phyloP scores from a whole-genome alignment of 306 rosid genomes.

The Cercis canadensis region DNA sequence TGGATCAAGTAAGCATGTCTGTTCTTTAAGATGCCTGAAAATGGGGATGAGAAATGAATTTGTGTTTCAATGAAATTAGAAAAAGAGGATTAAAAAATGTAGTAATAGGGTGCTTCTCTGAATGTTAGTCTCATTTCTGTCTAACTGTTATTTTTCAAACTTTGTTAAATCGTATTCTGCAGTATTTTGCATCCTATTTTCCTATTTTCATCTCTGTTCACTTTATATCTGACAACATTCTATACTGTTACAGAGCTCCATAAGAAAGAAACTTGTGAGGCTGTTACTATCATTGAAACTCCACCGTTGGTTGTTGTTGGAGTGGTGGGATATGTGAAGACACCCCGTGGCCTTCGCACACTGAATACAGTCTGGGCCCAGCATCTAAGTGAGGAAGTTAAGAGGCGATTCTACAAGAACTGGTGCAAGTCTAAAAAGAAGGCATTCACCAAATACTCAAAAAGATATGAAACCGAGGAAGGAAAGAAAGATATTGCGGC shows the following conservation, averaged over 20 bases:
- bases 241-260: conserved; percentile 59
- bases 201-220: too few species aligned
- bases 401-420: conserved; percentile 78
- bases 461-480: conserved; percentile 59
- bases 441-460: conserved; percentile 71
- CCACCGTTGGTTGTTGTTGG: conserved; percentile 82
- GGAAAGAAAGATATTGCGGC: conserved; percentile 65
- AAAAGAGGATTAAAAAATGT: too few species aligned
- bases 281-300: conserved; percentile 79
- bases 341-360: conserved; percentile 70
- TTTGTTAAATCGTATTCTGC: too few species aligned
- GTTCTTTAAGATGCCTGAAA: too few species aligned
- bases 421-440: conserved; percentile 86
- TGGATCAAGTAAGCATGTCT: conserved; percentile 69
- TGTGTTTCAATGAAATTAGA: too few species aligned
- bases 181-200: not conserved
- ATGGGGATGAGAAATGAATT: too few species aligned
- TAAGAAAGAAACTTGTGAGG: conserved; percentile 87
- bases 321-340: conserved; percentile 75
- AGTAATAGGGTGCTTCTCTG: too few species aligned
- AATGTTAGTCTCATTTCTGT: too few species aligned
- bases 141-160: too few species aligned
- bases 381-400: conserved; percentile 78
- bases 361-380: conserved; percentile 82
- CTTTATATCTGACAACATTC: not conserved